A percentile compares a stretch with the other conserved stretches of the same genome.
These are phyloP conservation scores for Casuarina cunninghamiana DNA, from an alignment of 306 rosid genomes.

Conservation along the genomic window DNA sequence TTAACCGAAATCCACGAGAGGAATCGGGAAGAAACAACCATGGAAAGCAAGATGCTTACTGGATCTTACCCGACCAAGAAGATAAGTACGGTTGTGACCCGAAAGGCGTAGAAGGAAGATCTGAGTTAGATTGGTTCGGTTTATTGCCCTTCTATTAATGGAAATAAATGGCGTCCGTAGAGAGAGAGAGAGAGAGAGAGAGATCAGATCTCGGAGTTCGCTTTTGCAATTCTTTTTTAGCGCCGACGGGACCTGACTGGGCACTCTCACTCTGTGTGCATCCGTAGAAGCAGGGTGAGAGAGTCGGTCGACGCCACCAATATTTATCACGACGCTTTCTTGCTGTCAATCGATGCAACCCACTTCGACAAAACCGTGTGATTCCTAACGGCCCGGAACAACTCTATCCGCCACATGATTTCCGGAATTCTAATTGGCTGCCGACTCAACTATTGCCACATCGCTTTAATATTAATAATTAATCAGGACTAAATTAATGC, in stretches of 20 bases:
- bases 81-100: conserved; percentile 4
- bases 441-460: too few species aligned
- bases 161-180: background rate
- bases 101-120: background rate
- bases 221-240: background rate
- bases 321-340: background rate
- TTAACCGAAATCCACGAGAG: conserved; percentile 10
- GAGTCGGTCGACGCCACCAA: too few species aligned
- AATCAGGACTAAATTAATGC: background rate
- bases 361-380: background rate
- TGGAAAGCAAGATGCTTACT: conserved; percentile 21
- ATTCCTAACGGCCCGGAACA: background rate
- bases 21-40: background rate
- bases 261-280: background rate
- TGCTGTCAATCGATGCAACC: background rate
- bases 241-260: background rate
- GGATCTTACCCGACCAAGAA: conserved; percentile 11
- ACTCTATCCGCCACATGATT: background rate
- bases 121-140: background rate
- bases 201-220: background rate
- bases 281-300: background rate
- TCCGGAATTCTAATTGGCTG: background rate
- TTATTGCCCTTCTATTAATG: background rate
- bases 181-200: background rate
- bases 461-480: background rate